phyloP scores from a whole-genome alignment of 2,329 filamentous ascomycete species.

The Escovopsis weberi region DNA sequence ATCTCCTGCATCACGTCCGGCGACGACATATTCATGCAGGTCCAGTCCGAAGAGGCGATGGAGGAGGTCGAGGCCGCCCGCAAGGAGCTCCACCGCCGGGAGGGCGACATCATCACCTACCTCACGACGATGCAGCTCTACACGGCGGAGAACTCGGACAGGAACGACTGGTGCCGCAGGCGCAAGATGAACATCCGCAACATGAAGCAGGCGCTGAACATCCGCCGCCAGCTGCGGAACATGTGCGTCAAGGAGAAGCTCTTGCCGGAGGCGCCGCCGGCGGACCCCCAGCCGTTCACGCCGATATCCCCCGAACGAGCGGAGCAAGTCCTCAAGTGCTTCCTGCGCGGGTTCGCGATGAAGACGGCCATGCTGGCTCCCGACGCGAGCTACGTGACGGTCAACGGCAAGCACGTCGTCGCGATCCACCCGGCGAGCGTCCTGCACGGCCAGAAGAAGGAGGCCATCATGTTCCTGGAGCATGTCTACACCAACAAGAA shows the following conservation, averaged over 20 bases:
- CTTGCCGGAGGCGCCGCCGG: slow-evolving; percentile 27
- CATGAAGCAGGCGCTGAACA: slow-evolving; percentile 48
- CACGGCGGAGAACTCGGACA: slow-evolving; percentile 38
- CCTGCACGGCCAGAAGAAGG: slow-evolving; percentile 45
- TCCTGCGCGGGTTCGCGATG: slow-evolving; percentile 44
- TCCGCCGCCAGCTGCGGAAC: slow-evolving; percentile 44
- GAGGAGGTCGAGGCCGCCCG: slow-evolving; percentile 39
- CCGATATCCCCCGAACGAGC: slow-evolving; percentile 40
- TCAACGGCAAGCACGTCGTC: slow-evolving; percentile 44
- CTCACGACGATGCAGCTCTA: slow-evolving; percentile 50
- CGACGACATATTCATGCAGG: slow-evolving; percentile 46
- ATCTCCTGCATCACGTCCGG: slow-evolving; percentile 50
- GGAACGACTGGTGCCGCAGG: slow-evolving; percentile 42
- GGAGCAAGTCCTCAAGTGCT: slow-evolving; percentile 42
- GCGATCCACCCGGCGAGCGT: slow-evolving; percentile 49
- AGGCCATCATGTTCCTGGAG: slow-evolving; percentile 55
- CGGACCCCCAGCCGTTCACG: slow-evolving; percentile 41
- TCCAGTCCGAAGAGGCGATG: slow-evolving; percentile 40
- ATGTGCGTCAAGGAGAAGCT: slow-evolving; percentile 40
- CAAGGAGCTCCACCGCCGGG: slow-evolving; percentile 43
- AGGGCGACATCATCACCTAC: slow-evolving; percentile 51
- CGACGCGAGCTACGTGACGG: slow-evolving; percentile 46
- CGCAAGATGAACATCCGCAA: slow-evolving; percentile 43
- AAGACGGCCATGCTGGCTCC: slow-evolving; percentile 47
- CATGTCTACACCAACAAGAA: slow-evolving; percentile 53